These are phyloP conservation scores for Eremomyces bilateralis DNA, from an alignment of 495 filamentous ascomycete genomes.

Conservation along the genomic window DNA sequence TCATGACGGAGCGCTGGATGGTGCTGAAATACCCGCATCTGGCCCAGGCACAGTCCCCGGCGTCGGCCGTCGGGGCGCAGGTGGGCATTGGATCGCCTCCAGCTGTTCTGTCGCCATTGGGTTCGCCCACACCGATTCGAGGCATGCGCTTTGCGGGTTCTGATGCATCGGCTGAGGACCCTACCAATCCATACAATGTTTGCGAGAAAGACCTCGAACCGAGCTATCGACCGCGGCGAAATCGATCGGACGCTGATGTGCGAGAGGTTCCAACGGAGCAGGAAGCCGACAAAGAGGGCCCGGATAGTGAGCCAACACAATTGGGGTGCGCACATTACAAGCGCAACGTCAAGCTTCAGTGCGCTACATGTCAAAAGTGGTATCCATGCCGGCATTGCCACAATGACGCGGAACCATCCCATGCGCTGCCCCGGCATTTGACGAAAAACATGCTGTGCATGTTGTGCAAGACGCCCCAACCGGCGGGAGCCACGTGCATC, in stretches of 20 bases:
- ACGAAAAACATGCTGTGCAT: conserved; percentile 97
- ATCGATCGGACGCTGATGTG: conserved; percentile 9
- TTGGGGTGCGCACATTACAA: conserved; percentile 87
- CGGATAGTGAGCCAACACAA: conserved; percentile 14
- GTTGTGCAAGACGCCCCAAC: conserved; percentile 74
- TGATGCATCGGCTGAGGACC: neutral
- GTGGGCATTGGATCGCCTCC: neutral
- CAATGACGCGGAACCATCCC: conserved; percentile 55
- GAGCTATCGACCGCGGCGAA: conserved; percentile 33
- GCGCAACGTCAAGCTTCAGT: conserved; percentile 89
- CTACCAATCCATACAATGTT: conserved; percentile 40
- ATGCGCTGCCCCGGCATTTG: conserved; percentile 54
- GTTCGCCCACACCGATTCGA: conserved; percentile 9
- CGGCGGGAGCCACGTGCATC: conserved; percentile 53
- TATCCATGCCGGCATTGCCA: conserved; percentile 93
- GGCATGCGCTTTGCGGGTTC: conserved; percentile 15
- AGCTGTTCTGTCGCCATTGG: neutral
- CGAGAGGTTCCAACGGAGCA: conserved; percentile 6
- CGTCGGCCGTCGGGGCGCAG: conserved; percentile 4
- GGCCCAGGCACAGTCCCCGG: conserved; percentile 6
- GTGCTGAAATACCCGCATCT: conserved; percentile 2
- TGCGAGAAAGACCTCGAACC: conserved; percentile 47
- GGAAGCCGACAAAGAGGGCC: conserved; percentile 24
- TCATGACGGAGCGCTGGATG: conserved; percentile 64
- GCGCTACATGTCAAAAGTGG: conserved; percentile 72